These are phyloP conservation scores for Boletus holoroseus DNA, from an alignment of 1,284 basidiomycete species.

Conservation along the genomic window DNA sequence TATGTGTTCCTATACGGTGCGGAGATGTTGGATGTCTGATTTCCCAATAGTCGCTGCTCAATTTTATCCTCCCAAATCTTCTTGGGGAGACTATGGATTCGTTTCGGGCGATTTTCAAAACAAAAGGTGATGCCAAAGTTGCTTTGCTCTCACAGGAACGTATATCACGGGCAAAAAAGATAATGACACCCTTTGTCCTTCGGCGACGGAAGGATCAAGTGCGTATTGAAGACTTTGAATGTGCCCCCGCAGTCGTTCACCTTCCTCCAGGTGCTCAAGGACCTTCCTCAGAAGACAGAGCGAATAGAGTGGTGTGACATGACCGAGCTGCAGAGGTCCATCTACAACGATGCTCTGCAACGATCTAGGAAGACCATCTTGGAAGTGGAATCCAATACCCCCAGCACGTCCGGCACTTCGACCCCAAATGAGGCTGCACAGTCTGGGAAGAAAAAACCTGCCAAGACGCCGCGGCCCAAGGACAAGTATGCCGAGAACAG, in stretches of 20 bases:
- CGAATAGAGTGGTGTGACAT: slow-evolving; percentile 93
- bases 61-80: slow-evolving; percentile 93
- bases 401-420: slow-evolving; percentile 36
- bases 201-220: slow-evolving; percentile 92
- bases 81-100: slow-evolving; percentile 75
- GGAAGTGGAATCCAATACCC: slow-evolving; percentile 42
- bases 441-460: slow-evolving; percentile 43
- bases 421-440: slow-evolving; percentile 36
- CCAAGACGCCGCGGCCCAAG: slow-evolving; percentile 45
- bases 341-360: slow-evolving; percentile 83
- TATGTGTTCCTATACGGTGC: slow-evolving; percentile 40
- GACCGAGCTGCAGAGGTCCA: slow-evolving; percentile 75
- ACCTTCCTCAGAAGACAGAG: slow-evolving; percentile 89
- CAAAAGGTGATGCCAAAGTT: slow-evolving; percentile 81
- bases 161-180: slow-evolving; percentile 91
- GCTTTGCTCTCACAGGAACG: slow-evolving; percentile 86
- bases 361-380: slow-evolving; percentile 80
- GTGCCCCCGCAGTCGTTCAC: slow-evolving; percentile 8
- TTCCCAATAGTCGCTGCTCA: slow-evolving; percentile 78
- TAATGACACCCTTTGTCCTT: slow-evolving; percentile 99
- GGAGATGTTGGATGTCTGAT: slow-evolving; percentile 10
- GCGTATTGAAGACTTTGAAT: slow-evolving; percentile 11
- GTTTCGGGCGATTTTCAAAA: slow-evolving; percentile 94
- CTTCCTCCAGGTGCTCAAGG: slow-evolving; percentile 71
- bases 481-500: slow-evolving; percentile 73